A percentile compares a stretch with the other conserved stretches of the same genome.
phyloP scores from a whole-genome alignment of 108 stramenopile species.

The Skeletonema grethae region DNA sequence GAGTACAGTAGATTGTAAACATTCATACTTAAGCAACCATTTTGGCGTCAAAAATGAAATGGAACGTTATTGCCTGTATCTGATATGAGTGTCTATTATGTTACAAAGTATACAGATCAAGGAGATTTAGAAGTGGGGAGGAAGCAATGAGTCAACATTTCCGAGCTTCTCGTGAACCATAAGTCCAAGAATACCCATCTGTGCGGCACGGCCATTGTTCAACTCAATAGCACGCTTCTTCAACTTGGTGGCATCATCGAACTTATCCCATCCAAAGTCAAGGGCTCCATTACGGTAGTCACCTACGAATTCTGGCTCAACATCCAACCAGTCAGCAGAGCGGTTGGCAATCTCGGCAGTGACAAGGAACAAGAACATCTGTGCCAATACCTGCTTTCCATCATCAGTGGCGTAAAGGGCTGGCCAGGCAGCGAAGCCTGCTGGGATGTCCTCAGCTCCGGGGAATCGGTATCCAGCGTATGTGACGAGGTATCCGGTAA shows the following conservation, averaged over 20 bases:
- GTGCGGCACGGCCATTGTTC: conserved; percentile 90
- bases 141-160: conserved; percentile 2
- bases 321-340: conserved; percentile 50
- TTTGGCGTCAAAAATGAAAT: background rate
- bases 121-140: conserved; percentile 2
- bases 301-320: conserved; percentile 66
- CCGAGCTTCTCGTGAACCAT: conserved; percentile 83
- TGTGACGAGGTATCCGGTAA: conserved; percentile 77
- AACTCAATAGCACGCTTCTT: conserved; percentile 88
- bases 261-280: conserved; percentile 76
- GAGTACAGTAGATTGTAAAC: background rate
- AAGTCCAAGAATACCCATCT: conserved; percentile 85
- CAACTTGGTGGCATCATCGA: conserved; percentile 64
- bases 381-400: conserved; percentile 6
- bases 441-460: conserved; percentile 66
- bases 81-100: conserved; percentile 8
- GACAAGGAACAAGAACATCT: conserved; percentile 26
- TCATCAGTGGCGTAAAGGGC: conserved; percentile 22
- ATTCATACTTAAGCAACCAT: background rate
- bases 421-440: conserved; percentile 56
- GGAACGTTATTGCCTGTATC: background rate
- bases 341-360: conserved; percentile 47
- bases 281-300: conserved; percentile 78
- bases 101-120: background rate
- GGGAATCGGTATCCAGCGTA: conserved; percentile 78